phyloP scores from a whole-genome alignment of 2,329 filamentous ascomycete species.

The Beauveria pseudobassiana region DNA sequence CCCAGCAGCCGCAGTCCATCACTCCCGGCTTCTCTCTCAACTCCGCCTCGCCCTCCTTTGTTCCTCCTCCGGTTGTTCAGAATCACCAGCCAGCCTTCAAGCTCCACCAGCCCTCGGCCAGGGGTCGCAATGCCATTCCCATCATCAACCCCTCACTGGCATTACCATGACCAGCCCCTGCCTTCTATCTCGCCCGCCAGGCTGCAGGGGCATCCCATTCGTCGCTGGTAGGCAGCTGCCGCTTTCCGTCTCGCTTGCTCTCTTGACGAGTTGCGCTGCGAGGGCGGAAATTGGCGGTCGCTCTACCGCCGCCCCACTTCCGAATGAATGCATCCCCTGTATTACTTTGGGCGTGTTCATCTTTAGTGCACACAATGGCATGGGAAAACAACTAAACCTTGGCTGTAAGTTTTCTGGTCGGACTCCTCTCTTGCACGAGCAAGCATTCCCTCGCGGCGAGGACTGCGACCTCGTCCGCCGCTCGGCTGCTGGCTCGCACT shows the following conservation, averaged over 20 bases:
- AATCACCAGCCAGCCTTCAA: conserved; percentile 62
- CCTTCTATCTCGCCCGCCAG: conserved; percentile 60
- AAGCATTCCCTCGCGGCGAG: not conserved
- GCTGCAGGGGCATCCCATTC: conserved; percentile 46
- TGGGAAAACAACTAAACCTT: not conserved
- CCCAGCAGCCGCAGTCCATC: conserved; percentile 77
- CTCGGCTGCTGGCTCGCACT: conserved; percentile 17
- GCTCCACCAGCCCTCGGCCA: conserved; percentile 83
- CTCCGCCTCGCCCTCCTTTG: conserved; percentile 58
- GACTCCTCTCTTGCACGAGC: conserved; percentile 23
- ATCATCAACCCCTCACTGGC: conserved; percentile 95
- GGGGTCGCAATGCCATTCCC: conserved; percentile 88
- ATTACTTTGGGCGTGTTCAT: conserved; percentile 24
- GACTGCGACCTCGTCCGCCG: conserved; percentile 6
- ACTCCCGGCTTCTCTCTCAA: conserved; percentile 70
- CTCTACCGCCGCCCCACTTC: conserved; percentile 1
- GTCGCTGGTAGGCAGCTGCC: conserved; percentile 42
- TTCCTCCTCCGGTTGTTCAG: conserved; percentile 59
- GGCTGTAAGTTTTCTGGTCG: conserved; percentile 36
- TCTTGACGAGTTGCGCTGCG: conserved; percentile 20
- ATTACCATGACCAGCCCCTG: conserved; percentile 84
- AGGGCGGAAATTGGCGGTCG: conserved; percentile 27
- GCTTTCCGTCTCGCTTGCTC: conserved; percentile 21
- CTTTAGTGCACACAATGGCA: conserved; percentile 38
- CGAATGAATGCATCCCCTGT: conserved; percentile 11